These are phyloP conservation scores for Prototheca stagnorum DNA, from an alignment of 163 green algal genomes.

Conservation along the genomic window DNA sequence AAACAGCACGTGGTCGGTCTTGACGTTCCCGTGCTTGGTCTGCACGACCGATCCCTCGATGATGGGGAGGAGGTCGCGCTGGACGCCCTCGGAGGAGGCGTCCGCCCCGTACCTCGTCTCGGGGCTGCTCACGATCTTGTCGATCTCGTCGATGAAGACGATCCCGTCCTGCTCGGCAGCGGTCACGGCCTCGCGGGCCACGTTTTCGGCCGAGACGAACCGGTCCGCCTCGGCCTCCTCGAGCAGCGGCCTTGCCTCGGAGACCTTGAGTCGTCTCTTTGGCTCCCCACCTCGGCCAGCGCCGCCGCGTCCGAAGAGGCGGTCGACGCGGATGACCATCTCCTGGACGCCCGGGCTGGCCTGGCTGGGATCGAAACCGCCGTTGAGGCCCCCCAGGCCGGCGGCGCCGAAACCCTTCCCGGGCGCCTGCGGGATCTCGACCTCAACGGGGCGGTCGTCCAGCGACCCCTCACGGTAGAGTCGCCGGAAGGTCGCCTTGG, in stretches of 20 bases:
- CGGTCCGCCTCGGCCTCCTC: constrained; percentile 76
- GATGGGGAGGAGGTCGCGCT: constrained; percentile 92
- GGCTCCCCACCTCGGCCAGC: too few species aligned
- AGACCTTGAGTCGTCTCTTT: constrained; percentile 34
- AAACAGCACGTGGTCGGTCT: constrained; percentile 94
- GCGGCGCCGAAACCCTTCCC: not conserved
- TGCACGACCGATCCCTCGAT: constrained; percentile 71
- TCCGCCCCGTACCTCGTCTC: constrained; percentile 27
- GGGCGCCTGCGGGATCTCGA: constrained; percentile 34
- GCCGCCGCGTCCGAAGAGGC: constrained; percentile 30
- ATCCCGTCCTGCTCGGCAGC: constrained; percentile 84
- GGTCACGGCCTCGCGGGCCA: constrained; percentile 65
- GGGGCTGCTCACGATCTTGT: constrained; percentile 82
- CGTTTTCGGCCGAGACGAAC: constrained; percentile 56
- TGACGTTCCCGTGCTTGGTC: constrained; percentile 89
- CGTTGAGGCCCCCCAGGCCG: too few species aligned
- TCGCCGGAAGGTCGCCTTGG: constrained; percentile 22
- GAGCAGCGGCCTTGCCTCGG: constrained; percentile 60
- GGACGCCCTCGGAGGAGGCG: constrained; percentile 76
- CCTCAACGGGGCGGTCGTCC: constrained; percentile 46
- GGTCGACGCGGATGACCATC: constrained; percentile 40
- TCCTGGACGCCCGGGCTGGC: constrained; percentile 14
- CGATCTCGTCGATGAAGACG: constrained; percentile 96
- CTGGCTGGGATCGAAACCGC: too few species aligned
- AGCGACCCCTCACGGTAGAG: constrained; percentile 49